Percentiles rank a stretch among this genome's conserved stretches.
Evolutionary conservation across 1,284 basidiomycete species (phyloP).

Genomic region (Bjerkandera adusta): DNA sequence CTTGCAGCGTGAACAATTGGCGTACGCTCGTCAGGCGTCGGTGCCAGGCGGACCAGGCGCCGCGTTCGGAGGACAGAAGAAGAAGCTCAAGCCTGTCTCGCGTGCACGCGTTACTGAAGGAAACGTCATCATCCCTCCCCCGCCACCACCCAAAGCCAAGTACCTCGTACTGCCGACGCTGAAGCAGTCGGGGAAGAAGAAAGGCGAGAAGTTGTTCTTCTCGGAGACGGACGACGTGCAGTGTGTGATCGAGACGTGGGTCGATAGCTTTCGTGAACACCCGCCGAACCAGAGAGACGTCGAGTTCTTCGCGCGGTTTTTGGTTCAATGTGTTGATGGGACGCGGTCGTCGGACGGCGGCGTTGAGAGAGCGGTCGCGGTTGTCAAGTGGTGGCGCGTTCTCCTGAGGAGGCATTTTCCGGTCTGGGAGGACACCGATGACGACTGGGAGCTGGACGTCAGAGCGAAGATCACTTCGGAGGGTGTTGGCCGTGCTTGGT

Average conservation of each 20-base stretch:
- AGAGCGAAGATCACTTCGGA: slow-evolving; percentile 33
- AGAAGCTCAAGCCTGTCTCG: slow-evolving; percentile 52
- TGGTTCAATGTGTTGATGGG: slow-evolving; percentile 62
- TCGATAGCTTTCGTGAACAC: slow-evolving; percentile 53
- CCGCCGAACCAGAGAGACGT: slow-evolving; percentile 70
- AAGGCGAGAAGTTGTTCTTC: slow-evolving; percentile 52
- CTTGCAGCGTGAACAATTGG: slow-evolving; percentile 73
- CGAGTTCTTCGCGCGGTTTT: slow-evolving; percentile 66
- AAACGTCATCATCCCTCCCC: slow-evolving; percentile 32
- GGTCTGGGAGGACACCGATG: slow-evolving; percentile 45
- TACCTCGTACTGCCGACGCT: slow-evolving; percentile 47
- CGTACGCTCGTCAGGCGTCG: slow-evolving; percentile 49
- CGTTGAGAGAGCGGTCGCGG: slow-evolving; percentile 62
- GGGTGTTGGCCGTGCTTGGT: slow-evolving; percentile 66
- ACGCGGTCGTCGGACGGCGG: slow-evolving; percentile 52
- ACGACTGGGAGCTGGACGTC: slow-evolving; percentile 29
- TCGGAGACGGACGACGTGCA: slow-evolving; percentile 68
- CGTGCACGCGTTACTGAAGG: slow-evolving; percentile 18
- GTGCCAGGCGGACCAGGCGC: slow-evolving; percentile 36
- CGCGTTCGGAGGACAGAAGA: slow-evolving; percentile 25
- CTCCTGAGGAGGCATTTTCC: slow-evolving; percentile 58
- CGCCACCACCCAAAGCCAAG: slow-evolving; percentile 50
- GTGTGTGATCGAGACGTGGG: slow-evolving; percentile 69
- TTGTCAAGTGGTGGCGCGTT: slow-evolving; percentile 80
- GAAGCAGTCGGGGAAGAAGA: slow-evolving; percentile 50